Evolutionary conservation across 495 filamentous ascomycete species (phyloP), one percentile per base, ranked within the genome.

Genomic region (Penicillium canariense): DNA sequence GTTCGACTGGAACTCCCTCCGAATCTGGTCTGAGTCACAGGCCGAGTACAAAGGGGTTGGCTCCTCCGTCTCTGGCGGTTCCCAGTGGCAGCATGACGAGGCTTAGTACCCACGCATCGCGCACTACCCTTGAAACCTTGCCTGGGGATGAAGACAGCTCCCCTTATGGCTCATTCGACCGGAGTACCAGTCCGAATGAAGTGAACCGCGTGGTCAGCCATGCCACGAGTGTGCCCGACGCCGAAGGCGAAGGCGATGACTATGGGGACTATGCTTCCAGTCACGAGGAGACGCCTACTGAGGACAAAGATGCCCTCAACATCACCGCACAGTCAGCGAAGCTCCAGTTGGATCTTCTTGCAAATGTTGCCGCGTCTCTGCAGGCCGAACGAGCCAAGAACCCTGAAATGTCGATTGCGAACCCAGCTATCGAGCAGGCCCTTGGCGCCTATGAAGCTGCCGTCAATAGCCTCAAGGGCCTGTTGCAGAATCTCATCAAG

Each of bases 321-420:
- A 96, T 98, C 56, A 94, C 92, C 3, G 94, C 93, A 1, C 92
- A 97, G 67, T 97, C 95, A 20, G 90, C 91, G 6, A 92, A 88
- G 62, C 71, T 98, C 20, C 94, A 98, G 65, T 79, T 98, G 12
- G 93, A 96, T 61, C 84, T 96, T 26, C 81, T 98, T 47, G 82
- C 84, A 11, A 88, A 88, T 59, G 88, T 98, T 26, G 87, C 90
- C 35, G 75, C 87, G 7, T 94, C 95, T 15, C 70, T 97, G 47
- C 85, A 94, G 54, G 69, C 77, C 1, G 89, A 97, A 70, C 81
- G 82, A 23, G 66, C 73, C 11, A 88, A 77, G 57, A 87, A 89
- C 55, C 88, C 92, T 0, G 74, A 73, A 6, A 75, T 89, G 50
- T 68, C 83, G 1, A 77, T 98, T 25, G 84, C 84, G 3, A 88